These are phyloP conservation scores for Amorphotheca resinae DNA, from an alignment of 495 filamentous ascomycete species.

Conservation along the genomic window DNA sequence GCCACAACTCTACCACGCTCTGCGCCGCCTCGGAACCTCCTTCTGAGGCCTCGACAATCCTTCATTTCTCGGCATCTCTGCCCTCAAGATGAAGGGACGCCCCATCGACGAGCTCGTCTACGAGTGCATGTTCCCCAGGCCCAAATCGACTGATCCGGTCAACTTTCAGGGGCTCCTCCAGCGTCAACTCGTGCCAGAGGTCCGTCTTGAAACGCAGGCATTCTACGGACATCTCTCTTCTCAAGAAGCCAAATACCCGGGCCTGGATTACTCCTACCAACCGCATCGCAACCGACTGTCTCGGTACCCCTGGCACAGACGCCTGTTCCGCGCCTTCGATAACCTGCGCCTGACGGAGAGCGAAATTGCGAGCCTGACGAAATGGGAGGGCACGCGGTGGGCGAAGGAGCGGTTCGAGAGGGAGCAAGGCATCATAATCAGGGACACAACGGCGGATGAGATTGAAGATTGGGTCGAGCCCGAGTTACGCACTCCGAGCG, in stretches of 20 bases:
- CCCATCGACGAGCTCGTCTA: constrained; percentile 42
- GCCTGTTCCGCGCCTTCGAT: constrained; percentile 75
- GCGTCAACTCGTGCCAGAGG: constrained; percentile 69
- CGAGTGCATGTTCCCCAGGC: constrained; percentile 41
- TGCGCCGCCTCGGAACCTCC: no score
- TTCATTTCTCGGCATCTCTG: no score
- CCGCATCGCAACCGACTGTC: constrained; percentile 75
- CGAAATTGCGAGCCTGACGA: constrained; percentile 69
- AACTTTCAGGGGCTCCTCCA: constrained; percentile 41
- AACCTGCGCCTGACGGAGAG: constrained; percentile 56
- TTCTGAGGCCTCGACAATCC: no score
- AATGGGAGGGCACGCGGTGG: constrained; percentile 90
- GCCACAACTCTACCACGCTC: no score
- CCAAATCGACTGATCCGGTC: constrained; percentile 35
- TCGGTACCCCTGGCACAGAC: constrained; percentile 69
- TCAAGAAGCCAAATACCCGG: constrained; percentile 81
- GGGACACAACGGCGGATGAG: constrained; percentile 65
- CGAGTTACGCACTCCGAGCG: constrained; percentile 26
- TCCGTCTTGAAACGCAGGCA: constrained; percentile 68
- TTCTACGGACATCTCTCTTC: constrained; percentile 82
- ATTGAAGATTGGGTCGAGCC: constrained; percentile 43
- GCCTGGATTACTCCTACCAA: constrained; percentile 70
- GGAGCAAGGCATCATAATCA: constrained; percentile 59
- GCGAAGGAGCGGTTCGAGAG: constrained; percentile 74
- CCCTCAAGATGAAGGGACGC: constrained; percentile 41